A percentile compares a stretch with the other conserved stretches of the same genome.
Evolutionary conservation across 148 eudicot genomes (phyloP).

Genomic region (Rhododendron kiyosumense): DNA sequence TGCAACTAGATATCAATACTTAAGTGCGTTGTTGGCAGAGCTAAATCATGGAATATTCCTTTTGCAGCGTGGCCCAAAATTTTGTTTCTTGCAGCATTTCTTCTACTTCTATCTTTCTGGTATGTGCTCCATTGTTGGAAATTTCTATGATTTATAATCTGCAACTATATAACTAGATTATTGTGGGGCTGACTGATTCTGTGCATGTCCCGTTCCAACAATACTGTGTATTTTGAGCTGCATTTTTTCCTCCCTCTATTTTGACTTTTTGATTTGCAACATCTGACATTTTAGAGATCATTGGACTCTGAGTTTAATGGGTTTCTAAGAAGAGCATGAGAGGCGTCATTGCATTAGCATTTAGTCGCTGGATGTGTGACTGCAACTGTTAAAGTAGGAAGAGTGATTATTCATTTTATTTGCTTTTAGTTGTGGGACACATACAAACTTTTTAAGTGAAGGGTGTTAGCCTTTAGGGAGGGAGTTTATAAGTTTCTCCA

Average conservation of each 20-base stretch:
- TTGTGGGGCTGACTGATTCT: background rate
- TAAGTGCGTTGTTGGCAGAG: background rate
- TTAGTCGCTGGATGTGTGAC: background rate
- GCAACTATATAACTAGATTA: background rate
- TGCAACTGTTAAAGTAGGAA: background rate
- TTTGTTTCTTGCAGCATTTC: slow-evolving; percentile 82
- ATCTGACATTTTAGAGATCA: background rate
- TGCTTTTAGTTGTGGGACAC: background rate
- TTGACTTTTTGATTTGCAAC: background rate
- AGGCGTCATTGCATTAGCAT: background rate
- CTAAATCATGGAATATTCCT: slow-evolving; percentile 7
- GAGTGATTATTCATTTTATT: background rate
- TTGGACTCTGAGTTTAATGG: background rate
- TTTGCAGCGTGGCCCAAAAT: slow-evolving; percentile 84
- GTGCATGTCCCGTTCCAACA: background rate
- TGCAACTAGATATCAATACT: slow-evolving; percentile 1
- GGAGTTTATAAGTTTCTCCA: background rate
- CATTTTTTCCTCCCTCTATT: background rate
- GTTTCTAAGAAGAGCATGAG: background rate
- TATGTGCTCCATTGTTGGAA: slow-evolving; percentile 24
- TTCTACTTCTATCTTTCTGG: slow-evolving; percentile 93
- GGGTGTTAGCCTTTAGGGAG: background rate
- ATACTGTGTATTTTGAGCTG: slow-evolving; percentile 1
- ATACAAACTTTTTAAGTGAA: background rate
- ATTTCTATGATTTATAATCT: background rate